Percentiles rank a stretch among this genome's conserved stretches.
Conservation (phyloP, 805 yeast genomes). For the Zygosaccharomyces gambellarensis region DNA sequence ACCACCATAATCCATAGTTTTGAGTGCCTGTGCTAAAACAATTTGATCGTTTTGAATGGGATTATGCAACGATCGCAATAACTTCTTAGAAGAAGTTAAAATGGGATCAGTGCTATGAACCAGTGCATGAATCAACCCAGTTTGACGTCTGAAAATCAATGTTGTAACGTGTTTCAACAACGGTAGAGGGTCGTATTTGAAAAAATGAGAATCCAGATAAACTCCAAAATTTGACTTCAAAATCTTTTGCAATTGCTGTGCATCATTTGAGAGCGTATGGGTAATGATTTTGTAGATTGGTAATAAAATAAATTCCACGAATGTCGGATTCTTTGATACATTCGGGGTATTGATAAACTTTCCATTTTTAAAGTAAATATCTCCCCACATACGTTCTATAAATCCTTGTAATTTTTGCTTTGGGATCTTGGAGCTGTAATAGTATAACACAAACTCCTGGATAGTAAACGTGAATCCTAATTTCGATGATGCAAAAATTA, state of each 20-base stretch:
- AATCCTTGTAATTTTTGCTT: slow-evolving; percentile 39
- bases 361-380: slow-evolving; percentile 45
- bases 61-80: not conserved
- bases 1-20: slow-evolving; percentile 55
- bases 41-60: not conserved
- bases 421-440: slow-evolving; percentile 37
- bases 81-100: slow-evolving; percentile 29
- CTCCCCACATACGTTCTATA: slow-evolving; percentile 70
- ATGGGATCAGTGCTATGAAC: slow-evolving; percentile 30
- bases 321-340: slow-evolving; percentile 40
- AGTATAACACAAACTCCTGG: slow-evolving; percentile 55
- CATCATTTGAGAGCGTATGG: slow-evolving; percentile 50
- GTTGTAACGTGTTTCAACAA: slow-evolving; percentile 52
- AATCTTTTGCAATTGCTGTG: slow-evolving; percentile 39
- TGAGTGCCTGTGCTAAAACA: slow-evolving; percentile 48
- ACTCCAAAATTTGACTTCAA: slow-evolving; percentile 49
- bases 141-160: slow-evolving; percentile 47
- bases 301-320: slow-evolving; percentile 60
- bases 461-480: slow-evolving; percentile 63
- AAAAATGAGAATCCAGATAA: slow-evolving; percentile 36
- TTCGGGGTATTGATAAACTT: slow-evolving; percentile 36
- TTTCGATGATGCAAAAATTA: slow-evolving; percentile 67
- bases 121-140: slow-evolving; percentile 48
- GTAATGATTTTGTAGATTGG: slow-evolving; percentile 78
- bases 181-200: slow-evolving; percentile 53